Base-by-base conservation (phyloP, 2,329 filamentous ascomycete genomes). In the Fusarium caatingaense region DNA sequence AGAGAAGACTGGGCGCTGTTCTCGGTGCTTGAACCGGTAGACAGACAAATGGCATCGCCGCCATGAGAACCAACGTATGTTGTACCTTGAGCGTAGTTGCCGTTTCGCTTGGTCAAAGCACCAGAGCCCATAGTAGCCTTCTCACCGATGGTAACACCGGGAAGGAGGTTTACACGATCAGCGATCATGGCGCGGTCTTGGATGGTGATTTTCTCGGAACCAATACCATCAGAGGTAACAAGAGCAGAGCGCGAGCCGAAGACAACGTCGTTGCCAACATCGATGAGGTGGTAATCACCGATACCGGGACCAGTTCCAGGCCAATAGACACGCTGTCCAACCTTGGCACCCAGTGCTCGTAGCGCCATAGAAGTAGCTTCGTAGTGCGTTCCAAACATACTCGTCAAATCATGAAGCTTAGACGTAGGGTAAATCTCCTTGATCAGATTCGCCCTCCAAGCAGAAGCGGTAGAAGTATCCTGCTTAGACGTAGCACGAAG, bases 111-210 rank as follows among this genome's bases (percentile, higher is more conserved):
- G 3, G 58, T 56, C 9, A 64, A 4, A 1, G 60, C 60, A 0
- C 60, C 60, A 4, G 60, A 64, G 2, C 60, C 60, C 60, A 64
- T 64, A 0, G 60, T 64, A 0, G 16, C 61, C 0, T 34, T 34
- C 0, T 56, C 49, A 1, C 60, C 34, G 5, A 63, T 13, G 1
- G 23, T 44, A 0, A 56, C 48, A 0, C 60, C 49, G 0, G 60
- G 59, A 3, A 64, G 59, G 5, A 64, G 42, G 3, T n/a, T 47
- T 0, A 64, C 60, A 0, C 60, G 60, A 20, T 64, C 60, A 1
- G 60, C 60, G 15, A 64, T 64, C 60, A 64, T 64, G 1, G 59
- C 59, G 0, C 60, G 42, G 4, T 64, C 60, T 0, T 64, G 23
- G 0, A 64, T 56, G 0, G 9, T 40, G 11, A 64, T 47, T 10